Percentiles rank a stretch among this genome's conserved stretches.
Evolutionary conservation across 345 rosid species (phyloP).

Genomic region (Citrus glauca): DNA sequence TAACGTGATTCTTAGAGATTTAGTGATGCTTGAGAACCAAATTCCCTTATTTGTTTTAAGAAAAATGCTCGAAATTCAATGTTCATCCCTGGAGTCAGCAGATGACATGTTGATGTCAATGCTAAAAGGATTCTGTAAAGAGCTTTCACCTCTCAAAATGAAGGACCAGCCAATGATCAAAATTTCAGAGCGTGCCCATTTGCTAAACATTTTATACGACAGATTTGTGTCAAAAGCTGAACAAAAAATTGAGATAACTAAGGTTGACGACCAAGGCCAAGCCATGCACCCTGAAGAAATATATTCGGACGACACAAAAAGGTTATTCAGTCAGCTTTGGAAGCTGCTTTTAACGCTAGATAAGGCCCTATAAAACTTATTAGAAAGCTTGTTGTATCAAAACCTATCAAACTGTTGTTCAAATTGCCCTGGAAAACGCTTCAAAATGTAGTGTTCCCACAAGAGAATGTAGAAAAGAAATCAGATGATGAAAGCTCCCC

Average conservation of each 20-base stretch:
- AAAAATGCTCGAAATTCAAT: slow-evolving; percentile 22
- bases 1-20: background rate
- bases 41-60: slow-evolving; percentile 54
- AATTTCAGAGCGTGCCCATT: background rate
- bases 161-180: background rate
- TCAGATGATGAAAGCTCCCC: slow-evolving; percentile 4
- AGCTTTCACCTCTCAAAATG: background rate
- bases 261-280: slow-evolving; percentile 18
- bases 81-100: too few relatives aligned
- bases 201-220: slow-evolving; percentile 35
- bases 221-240: slow-evolving; percentile 35
- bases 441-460: slow-evolving; percentile 25
- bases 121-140: background rate
- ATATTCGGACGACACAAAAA: slow-evolving; percentile 7
- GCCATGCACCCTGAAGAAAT: slow-evolving; percentile 14
- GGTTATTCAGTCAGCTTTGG: slow-evolving; percentile 19
- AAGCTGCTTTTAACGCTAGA: background rate
- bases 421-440: slow-evolving; percentile 50
- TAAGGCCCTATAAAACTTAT: slow-evolving; percentile 9
- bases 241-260: slow-evolving; percentile 11
- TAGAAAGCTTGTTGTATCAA: slow-evolving; percentile 27
- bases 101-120: background rate
- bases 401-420: slow-evolving; percentile 22
- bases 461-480: background rate
- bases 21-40: slow-evolving; percentile 68